A percentile compares a stretch with the other conserved stretches of the same genome.
These are phyloP conservation scores for Torulaspora quercuum DNA, from an alignment of 805 yeast genomes.

Conservation along the genomic window DNA sequence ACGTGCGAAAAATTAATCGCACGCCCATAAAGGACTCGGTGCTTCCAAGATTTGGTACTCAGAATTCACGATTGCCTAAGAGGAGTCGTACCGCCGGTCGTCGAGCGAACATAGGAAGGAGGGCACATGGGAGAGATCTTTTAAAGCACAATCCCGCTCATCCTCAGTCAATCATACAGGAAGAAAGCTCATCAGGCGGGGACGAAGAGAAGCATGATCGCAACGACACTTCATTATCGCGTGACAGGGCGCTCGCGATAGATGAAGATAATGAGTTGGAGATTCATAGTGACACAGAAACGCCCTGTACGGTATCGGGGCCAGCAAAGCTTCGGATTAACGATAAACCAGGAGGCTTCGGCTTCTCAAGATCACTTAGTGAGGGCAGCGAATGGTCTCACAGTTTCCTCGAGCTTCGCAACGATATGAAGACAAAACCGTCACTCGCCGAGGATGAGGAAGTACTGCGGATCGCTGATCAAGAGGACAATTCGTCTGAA, in stretches of 20 bases:
- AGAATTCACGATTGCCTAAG: slow-evolving; percentile 19
- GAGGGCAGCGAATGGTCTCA: slow-evolving; percentile 26
- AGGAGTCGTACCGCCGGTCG: slow-evolving; percentile 16
- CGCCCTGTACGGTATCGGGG: slow-evolving; percentile 8
- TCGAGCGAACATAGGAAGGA: slow-evolving; percentile 20
- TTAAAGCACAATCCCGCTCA: slow-evolving; percentile 20
- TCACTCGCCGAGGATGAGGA: slow-evolving; percentile 21
- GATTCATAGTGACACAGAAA: slow-evolving; percentile 17
- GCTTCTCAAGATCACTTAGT: slow-evolving; percentile 16
- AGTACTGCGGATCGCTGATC: slow-evolving; percentile 26
- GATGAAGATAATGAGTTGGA: slow-evolving; percentile 11
- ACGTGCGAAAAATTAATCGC: slow-evolving; percentile 20
- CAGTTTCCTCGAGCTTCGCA: slow-evolving; percentile 11
- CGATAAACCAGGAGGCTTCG: slow-evolving; percentile 1
- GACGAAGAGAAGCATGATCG: slow-evolving; percentile 19
- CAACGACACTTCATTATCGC: slow-evolving; percentile 1
- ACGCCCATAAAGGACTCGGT: slow-evolving; percentile 21
- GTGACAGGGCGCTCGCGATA: slow-evolving; percentile 2
- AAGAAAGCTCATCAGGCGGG: slow-evolving; percentile 29
- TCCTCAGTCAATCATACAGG: slow-evolving; percentile 33
- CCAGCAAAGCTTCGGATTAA: slow-evolving; percentile 4
- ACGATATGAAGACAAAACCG: slow-evolving; percentile 18
- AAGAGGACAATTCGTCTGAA: slow-evolving; percentile 25
- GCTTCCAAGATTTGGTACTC: slow-evolving; percentile 25
- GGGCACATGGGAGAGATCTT: slow-evolving; percentile 25